Percentiles rank a stretch among this genome's conserved stretches.
phyloP scores from a whole-genome alignment of 306 rosid genomes.

The Cucumis melo region DNA sequence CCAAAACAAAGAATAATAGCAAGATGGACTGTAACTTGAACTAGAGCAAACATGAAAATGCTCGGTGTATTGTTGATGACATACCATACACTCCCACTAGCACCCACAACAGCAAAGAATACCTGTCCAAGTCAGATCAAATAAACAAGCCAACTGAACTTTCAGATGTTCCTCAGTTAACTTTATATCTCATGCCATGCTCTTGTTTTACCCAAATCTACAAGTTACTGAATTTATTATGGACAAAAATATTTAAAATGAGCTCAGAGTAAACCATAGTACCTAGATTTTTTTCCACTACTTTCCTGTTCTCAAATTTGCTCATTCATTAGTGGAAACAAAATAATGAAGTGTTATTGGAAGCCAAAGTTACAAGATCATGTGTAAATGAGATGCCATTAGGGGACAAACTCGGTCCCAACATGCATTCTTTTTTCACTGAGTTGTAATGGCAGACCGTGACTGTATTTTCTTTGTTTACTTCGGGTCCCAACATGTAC shows the following conservation, averaged over 20 bases:
- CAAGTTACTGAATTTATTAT: background rate
- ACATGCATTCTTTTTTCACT: background rate
- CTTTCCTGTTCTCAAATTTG: background rate
- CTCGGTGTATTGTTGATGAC: constrained; percentile 48
- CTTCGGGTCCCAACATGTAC: background rate
- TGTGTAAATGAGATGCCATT: background rate
- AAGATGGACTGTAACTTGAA: constrained; percentile 63
- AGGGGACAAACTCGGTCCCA: background rate
- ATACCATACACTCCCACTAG: constrained; percentile 59
- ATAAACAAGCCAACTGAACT: background rate
- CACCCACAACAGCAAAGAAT: constrained; percentile 52
- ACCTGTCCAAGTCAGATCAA: constrained; percentile 21
- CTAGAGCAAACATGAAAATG: constrained; percentile 48
- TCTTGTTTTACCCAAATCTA: background rate
- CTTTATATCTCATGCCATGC: background rate
- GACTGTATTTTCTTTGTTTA: background rate
- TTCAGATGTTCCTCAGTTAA: background rate
- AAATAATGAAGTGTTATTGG: background rate
- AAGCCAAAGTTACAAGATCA: background rate
- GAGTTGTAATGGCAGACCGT: background rate
- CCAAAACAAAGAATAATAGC: constrained; percentile 43
- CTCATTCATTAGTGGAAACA: background rate
- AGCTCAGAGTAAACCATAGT: background rate
- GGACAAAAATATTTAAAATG: background rate
- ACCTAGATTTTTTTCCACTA: background rate